Evolutionary conservation across 2,329 filamentous ascomycete species (phyloP), one percentile per base, ranked within the genome.

Genomic region (Apiospora marii): DNA sequence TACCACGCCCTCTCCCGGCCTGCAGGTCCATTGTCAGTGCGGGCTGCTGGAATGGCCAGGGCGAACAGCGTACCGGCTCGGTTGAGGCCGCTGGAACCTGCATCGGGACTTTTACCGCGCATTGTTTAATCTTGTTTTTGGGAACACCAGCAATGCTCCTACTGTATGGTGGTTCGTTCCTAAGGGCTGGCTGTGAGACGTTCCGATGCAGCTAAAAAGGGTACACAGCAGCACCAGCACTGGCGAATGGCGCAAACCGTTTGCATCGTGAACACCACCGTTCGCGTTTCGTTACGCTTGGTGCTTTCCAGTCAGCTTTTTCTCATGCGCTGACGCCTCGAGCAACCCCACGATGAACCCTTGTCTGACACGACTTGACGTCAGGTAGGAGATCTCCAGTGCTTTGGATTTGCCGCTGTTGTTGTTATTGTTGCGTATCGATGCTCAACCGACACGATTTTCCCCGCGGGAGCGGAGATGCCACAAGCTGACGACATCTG

Each of bases 81-180:
- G 30, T n/a, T 14, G 58, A 64, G 58, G 58, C 58, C 58, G 34
- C 58, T 30, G 58, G 58, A 64, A 64, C 58, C 19, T 41, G 58
- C 19, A 41, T 64, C 58, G 34, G 58, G 58, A 41, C 22, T 41
- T 37, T 64, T 41, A 64, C 30, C 58, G 58, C 58, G 14, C 34
- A 12, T 34, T 41, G 19, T 34, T 24, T 16, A n/a, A 24, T 41
- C 34, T 41, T 58, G 46, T 58, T 16, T 27, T 19, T 64, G 58
- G 58, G 53, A 37, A 61, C 30, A 4, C 30, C 30, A 61, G 27
- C 53, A 22, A 41, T 10, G 37, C 37, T 41, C 37, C 37, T 7
- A 4, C 16, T 19, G 13, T 16, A 7, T 10, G 3, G 53, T n/a
- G 22, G 30, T n/a, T n/a, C 53, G 30, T n/a, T n/a, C 53, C 53